Evolutionary conservation across 2,329 filamentous ascomycete species (phyloP).

Genomic region (Paecilomyces niveus): DNA sequence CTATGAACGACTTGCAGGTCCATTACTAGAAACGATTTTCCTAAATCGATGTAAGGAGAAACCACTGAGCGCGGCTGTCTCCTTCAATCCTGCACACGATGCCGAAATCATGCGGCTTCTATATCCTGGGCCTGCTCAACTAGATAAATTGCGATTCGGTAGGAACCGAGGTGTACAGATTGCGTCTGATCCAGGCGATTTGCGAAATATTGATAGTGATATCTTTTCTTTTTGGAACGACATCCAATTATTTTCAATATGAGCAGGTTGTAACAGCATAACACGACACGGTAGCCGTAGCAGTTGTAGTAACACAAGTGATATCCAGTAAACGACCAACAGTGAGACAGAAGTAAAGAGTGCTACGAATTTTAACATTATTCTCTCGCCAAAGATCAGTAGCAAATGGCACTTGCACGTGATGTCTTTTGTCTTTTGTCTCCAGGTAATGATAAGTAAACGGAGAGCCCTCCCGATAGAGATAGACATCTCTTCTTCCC

Average conservation of each 20-base stretch:
- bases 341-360: no score
- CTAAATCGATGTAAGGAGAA: neutral
- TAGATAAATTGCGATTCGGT: neutral
- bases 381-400: neutral
- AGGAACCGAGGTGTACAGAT: neutral
- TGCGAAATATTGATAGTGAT: neutral
- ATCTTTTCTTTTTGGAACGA: neutral
- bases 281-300: no score
- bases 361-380: neutral
- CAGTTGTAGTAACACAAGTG: no score
- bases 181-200: neutral
- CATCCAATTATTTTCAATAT: neutral
- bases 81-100: neutral
- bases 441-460: no score
- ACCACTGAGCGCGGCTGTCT: neutral
- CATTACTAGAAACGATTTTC: constrained; percentile 24
- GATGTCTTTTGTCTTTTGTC: neutral
- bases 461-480: no score
- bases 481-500: neutral
- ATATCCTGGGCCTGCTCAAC: neutral
- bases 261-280: no score
- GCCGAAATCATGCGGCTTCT: neutral
- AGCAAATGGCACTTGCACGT: neutral
- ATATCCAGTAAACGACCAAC: no score
- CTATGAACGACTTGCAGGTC: constrained; percentile 20